Evolutionary conservation across 306 rosid species (phyloP).

Genomic region (Citrullus amarus): DNA sequence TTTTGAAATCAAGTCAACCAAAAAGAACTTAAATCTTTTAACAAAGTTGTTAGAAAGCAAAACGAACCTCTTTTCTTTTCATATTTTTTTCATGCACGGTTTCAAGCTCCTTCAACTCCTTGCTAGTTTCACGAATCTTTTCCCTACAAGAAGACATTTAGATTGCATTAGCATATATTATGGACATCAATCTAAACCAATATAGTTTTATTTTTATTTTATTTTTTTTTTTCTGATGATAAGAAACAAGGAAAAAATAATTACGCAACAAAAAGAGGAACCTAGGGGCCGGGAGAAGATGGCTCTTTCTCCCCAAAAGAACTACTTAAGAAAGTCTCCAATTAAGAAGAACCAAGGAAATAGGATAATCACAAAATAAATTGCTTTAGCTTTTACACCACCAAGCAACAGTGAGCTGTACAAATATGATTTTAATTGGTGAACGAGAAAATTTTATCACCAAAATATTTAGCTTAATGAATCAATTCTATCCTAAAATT

Average conservation of each 20-base stretch:
- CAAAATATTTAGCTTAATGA: background rate
- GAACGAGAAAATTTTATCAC: background rate
- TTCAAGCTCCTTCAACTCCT: conserved; percentile 71
- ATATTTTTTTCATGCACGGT: conserved; percentile 42
- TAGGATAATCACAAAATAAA: too few relatives aligned
- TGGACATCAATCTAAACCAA: background rate
- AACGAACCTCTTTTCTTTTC: conserved; percentile 73
- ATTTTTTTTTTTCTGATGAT: too few relatives aligned
- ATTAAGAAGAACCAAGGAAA: too few relatives aligned
- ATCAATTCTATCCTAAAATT: background rate
- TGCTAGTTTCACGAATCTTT: conserved; percentile 54
- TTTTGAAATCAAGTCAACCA: background rate
- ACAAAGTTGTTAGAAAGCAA: conserved; percentile 9
- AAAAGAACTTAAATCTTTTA: background rate
- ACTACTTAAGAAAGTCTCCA: too few relatives aligned
- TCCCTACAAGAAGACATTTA: conserved; percentile 37
- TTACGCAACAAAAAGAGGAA: too few relatives aligned
- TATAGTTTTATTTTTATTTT: too few relatives aligned
- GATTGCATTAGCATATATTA: background rate
- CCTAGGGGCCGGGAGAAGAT: too few relatives aligned
- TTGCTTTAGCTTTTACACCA: too few relatives aligned
- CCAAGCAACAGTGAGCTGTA: too few relatives aligned
- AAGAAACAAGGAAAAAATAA: too few relatives aligned
- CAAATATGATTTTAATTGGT: background rate
- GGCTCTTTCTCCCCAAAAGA: too few relatives aligned